Evolutionary conservation across 768 basidiomycete genomes (phyloP), one percentile per base, ranked within the genome.

Genomic region (Psilocybe sp.): DNA sequence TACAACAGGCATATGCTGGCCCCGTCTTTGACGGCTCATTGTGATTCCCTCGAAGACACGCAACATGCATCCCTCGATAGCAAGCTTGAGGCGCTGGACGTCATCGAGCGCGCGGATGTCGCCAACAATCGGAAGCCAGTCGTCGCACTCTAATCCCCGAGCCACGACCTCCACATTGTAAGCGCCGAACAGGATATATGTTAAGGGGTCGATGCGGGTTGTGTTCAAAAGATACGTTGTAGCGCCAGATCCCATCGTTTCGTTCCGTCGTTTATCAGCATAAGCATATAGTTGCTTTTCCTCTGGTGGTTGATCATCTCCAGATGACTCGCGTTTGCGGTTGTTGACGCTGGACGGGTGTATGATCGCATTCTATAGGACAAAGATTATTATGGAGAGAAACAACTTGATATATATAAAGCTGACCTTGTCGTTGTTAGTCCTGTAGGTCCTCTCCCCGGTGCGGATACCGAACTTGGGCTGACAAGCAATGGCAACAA

Each of bases 111-210:
- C 80, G 58, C 86, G 77, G 44, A 85, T 57, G 54, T 85, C 80
- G 36, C 89, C 89, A 34, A 85, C 76, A 40, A 95, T 77, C 16
- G 93, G 91, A 10, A 98, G 70, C 94, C 95, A 98, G 39, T 81
- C 83, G 60, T 98, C 95, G 60, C 92, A 94, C 60, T 87, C 85
- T 44, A 98, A 65, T 5, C 92, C 91, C 14, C 79, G 77, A 35
- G 82, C 78, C 0, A 80, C 80, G 37, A 88, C 82, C 52, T 80
- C 69, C 28, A 94, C 77, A 44, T 84, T 79, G 65, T 91, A 83
- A 0, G 92, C 93, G 5, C 94, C 95, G 59, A 98, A 96, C 10
- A 98, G 75, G 65, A 96, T 77, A 64, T 94, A 96, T 4, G 86
- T 86, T 76, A 98, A 75, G 8, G 89, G 89, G 62, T 96, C 92